phyloP scores from a whole-genome alignment of 805 yeast species.

The Ogataea degrootiae region DNA sequence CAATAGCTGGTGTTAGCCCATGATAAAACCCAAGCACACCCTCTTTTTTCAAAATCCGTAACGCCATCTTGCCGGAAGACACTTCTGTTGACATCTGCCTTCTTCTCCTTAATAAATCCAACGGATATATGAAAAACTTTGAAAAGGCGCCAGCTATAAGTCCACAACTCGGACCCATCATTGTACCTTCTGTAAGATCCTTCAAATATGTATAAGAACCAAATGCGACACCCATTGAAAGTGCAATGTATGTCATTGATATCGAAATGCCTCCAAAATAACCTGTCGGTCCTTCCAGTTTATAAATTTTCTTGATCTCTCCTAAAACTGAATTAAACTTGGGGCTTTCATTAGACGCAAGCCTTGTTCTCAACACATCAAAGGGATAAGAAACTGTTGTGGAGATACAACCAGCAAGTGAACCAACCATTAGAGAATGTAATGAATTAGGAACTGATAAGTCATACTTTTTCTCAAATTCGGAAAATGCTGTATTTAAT shows the following conservation, averaged over 20 bases:
- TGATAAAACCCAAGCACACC: slow-evolving; percentile 69
- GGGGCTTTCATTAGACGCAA: slow-evolving; percentile 57
- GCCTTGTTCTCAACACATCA: slow-evolving; percentile 81
- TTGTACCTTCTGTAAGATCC: slow-evolving; percentile 31
- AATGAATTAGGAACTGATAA: slow-evolving; percentile 30
- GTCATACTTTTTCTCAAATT: slow-evolving; percentile 21
- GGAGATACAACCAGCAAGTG: slow-evolving; percentile 70
- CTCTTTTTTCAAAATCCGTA: slow-evolving; percentile 44
- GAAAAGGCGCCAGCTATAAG: slow-evolving; percentile 71
- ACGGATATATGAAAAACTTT: slow-evolving; percentile 74
- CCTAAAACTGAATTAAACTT: slow-evolving; percentile 29
- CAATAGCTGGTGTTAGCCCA: slow-evolving; percentile 65
- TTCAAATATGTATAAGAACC: slow-evolving; percentile 56
- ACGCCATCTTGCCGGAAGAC: slow-evolving; percentile 24
- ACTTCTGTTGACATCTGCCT: slow-evolving; percentile 49
- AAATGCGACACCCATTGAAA: slow-evolving; percentile 73
- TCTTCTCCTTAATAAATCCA: slow-evolving; percentile 78
- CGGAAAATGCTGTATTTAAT: slow-evolving; percentile 41
- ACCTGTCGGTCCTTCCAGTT: slow-evolving; percentile 36
- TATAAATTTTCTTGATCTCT: slow-evolving; percentile 33
- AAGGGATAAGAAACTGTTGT: slow-evolving; percentile 80
- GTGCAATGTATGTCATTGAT: slow-evolving; percentile 57
- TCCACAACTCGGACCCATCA: slow-evolving; percentile 57
- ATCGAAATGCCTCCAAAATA: slow-evolving; percentile 48
- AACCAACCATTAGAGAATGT: slow-evolving; percentile 61